phyloP scores from a whole-genome alignment of 805 yeast genomes.

The Wickerhamomyces alni region DNA sequence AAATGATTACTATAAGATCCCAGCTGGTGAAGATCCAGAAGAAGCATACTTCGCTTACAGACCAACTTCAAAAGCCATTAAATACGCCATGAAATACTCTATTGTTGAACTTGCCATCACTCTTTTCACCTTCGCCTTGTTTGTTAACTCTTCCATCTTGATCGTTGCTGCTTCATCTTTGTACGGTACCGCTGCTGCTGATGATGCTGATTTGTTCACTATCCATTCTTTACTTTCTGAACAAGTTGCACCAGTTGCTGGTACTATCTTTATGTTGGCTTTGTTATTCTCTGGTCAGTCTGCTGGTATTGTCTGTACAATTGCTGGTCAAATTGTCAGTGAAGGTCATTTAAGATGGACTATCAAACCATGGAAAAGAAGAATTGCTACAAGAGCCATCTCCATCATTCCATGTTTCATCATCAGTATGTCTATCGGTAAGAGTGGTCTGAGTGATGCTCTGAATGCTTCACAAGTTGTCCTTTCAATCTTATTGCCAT shows the following conservation, averaged over 20 bases:
- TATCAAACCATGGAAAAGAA: slow-evolving; percentile 70
- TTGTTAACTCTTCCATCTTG: slow-evolving; percentile 79
- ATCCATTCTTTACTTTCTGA: slow-evolving; percentile 59
- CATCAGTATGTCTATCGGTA: slow-evolving; percentile 67
- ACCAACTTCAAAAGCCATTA: slow-evolving; percentile 71
- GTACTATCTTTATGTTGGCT: slow-evolving; percentile 80
- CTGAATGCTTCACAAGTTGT: slow-evolving; percentile 85
- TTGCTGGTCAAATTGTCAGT: slow-evolving; percentile 88
- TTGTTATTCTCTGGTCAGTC: slow-evolving; percentile 80
- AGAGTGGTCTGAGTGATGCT: slow-evolving; percentile 63
- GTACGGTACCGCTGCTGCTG: slow-evolving; percentile 62
- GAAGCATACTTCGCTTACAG: slow-evolving; percentile 43
- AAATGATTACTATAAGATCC: slow-evolving; percentile 40
- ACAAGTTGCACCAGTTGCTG: slow-evolving; percentile 69
- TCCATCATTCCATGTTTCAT: slow-evolving; percentile 77
- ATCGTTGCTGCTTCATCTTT: slow-evolving; percentile 78
- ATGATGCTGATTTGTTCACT: slow-evolving; percentile 75
- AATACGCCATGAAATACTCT: slow-evolving; percentile 65
- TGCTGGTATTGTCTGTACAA: slow-evolving; percentile 90
- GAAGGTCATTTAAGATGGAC: slow-evolving; percentile 89
- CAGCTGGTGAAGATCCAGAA: slow-evolving; percentile 22
- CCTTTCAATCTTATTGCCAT: slow-evolving; percentile 75
- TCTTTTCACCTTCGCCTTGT: slow-evolving; percentile 72
- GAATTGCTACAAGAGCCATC: slow-evolving; percentile 70
- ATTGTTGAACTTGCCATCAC: slow-evolving; percentile 66